These are phyloP conservation scores for Omphalea diandra DNA, from an alignment of 441 rosid genomes.

Conservation along the genomic window DNA sequence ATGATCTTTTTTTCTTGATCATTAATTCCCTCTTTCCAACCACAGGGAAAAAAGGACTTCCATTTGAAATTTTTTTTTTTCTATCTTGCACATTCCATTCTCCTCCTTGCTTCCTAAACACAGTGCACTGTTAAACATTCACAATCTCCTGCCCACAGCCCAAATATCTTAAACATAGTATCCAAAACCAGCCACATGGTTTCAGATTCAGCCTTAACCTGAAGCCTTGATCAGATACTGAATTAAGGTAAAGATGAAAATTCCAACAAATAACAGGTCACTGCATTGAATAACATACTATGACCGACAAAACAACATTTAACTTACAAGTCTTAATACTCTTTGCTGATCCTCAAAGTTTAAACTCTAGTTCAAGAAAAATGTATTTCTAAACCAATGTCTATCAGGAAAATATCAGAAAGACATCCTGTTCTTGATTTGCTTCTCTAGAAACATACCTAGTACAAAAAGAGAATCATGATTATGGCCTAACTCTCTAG, in stretches of 20 bases:
- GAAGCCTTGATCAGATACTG: not conserved
- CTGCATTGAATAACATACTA: not conserved
- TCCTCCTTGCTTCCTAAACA: not conserved
- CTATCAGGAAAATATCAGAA: not conserved
- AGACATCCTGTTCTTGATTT: not conserved
- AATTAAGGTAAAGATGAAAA: not conserved
- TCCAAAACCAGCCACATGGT: not conserved
- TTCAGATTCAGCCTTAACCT: not conserved
- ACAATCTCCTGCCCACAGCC: not conserved
- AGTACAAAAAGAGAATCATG: not conserved
- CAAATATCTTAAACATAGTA: not conserved
- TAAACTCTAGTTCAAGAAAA: not conserved
- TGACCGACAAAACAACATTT: not conserved
- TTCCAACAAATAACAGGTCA: not conserved
- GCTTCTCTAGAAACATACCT: not conserved
- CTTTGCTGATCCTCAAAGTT: not conserved
- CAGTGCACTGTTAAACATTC: not conserved
- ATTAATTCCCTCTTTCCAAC: not conserved
- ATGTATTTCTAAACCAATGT: no score
- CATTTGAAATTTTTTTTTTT: not conserved
- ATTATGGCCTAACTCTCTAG: not conserved
- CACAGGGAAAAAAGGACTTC: not conserved
- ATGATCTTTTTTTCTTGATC: not conserved
- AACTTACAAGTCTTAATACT: not conserved
- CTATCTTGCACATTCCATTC: not conserved